Percentiles rank a stretch among this genome's conserved stretches.
phyloP scores from a whole-genome alignment of 495 filamentous ascomycete species.

The Polyplosphaeria fusca region DNA sequence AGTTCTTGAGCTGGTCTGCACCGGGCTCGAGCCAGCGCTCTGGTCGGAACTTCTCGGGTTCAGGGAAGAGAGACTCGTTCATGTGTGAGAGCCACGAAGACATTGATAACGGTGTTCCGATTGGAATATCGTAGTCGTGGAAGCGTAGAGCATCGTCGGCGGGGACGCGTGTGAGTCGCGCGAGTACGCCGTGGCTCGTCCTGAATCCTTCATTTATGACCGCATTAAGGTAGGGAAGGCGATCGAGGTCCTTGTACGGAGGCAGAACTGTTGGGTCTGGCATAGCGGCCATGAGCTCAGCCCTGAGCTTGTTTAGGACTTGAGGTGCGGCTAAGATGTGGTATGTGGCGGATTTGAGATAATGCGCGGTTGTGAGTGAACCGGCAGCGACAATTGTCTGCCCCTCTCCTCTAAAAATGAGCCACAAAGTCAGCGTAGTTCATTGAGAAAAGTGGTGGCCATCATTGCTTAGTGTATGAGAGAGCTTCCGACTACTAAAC shows the following conservation, averaged over 20 bases:
- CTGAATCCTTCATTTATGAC: conserved; percentile 20
- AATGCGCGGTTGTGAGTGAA: conserved; percentile 38
- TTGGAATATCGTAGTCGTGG: neutral
- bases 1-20: neutral
- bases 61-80: conserved; percentile 3
- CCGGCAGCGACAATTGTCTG: conserved; percentile 37
- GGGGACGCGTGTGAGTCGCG: neutral
- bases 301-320: neutral
- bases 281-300: conserved; percentile 7
- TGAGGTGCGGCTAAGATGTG: conserved; percentile 34
- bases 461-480: too few species aligned
- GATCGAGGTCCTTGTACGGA: neutral
- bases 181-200: neutral
- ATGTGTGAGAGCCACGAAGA: neutral
- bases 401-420: conserved; percentile 39
- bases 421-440: too few species aligned
- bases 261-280: conserved; percentile 2
- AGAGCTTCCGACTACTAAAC: too few species aligned
- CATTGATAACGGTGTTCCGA: conserved; percentile 5
- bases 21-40: conserved; percentile 5
- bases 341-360: conserved; percentile 34
- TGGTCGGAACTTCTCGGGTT: neutral
- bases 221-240: conserved; percentile 10
- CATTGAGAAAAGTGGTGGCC: too few species aligned
- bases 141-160: neutral